phyloP scores from a whole-genome alignment of 2,329 filamentous ascomycete species.

The Coniochaeta pulveracea region DNA sequence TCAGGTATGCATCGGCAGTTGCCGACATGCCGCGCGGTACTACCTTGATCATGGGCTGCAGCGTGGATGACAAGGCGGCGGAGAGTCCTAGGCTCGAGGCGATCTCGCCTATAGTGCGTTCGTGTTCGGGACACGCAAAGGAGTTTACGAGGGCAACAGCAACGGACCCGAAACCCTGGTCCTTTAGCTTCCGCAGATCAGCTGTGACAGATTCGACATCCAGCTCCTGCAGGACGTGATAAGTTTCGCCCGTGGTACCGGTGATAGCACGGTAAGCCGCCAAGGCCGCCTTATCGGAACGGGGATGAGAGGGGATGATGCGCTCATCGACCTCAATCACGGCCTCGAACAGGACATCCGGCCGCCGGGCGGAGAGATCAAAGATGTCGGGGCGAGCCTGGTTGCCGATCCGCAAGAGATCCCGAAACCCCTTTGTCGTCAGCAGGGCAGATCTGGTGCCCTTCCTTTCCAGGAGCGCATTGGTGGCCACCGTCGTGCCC shows the following conservation, averaged over 20 bases:
- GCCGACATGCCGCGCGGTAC: conserved; percentile 57
- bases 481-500: conserved; percentile 60
- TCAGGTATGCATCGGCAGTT: conserved; percentile 61
- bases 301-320: conserved; percentile 26
- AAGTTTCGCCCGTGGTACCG: neutral
- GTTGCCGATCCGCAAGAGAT: conserved; percentile 2
- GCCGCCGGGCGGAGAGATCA: conserved; percentile 2
- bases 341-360: conserved; percentile 4
- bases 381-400: conserved; percentile 5
- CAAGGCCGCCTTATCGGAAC: conserved; percentile 32
- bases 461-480: conserved; percentile 54
- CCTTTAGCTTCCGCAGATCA: conserved; percentile 1
- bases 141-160: conserved; percentile 47
- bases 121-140: conserved; percentile 56
- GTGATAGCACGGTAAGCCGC: neutral
- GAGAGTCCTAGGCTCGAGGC: conserved; percentile 56
- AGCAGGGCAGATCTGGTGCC: conserved; percentile 55
- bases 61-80: conserved; percentile 54
- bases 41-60: conserved; percentile 67
- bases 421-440: conserved; percentile 49
- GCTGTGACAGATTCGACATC: conserved; percentile 3
- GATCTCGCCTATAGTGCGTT: conserved; percentile 52
- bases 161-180: conserved; percentile 12
- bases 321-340: conserved; percentile 48
- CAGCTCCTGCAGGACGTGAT: conserved; percentile 1